Conservation (phyloP, 108 stramenopile genomes). For the Cyclotella cryptica region DNA sequence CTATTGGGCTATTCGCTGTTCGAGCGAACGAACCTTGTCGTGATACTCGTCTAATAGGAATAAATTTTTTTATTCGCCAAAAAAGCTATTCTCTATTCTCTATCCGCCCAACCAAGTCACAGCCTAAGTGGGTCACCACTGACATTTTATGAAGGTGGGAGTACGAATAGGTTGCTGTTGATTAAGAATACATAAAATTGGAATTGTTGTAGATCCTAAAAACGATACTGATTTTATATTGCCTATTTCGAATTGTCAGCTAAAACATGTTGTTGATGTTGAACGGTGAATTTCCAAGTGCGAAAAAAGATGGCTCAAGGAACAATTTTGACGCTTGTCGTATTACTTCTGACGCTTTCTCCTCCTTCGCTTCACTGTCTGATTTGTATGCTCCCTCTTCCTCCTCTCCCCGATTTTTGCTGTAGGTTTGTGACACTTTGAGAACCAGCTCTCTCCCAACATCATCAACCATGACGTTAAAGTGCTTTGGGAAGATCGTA, state of each 20-base stretch:
- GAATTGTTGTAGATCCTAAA: too few relatives aligned
- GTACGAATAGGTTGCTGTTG: not conserved
- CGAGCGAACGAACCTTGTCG: too few relatives aligned
- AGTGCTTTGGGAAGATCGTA: slow-evolving; percentile 64
- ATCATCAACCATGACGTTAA: slow-evolving; percentile 43
- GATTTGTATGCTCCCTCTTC: slow-evolving; percentile 57
- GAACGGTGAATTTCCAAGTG: slow-evolving; percentile 42
- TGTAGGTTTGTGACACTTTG: slow-evolving; percentile 67
- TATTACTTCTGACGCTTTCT: slow-evolving; percentile 61
- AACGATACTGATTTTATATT: not conserved
- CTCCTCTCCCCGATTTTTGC: slow-evolving; percentile 70
- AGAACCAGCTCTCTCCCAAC: slow-evolving; percentile 59
- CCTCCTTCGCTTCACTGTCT: slow-evolving; percentile 74
- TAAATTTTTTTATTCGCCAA: too few relatives aligned
- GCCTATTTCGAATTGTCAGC: not conserved
- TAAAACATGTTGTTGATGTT: slow-evolving; percentile 20
- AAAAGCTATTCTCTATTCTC: too few relatives aligned
- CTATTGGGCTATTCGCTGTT: too few relatives aligned
- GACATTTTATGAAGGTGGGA: not conserved
- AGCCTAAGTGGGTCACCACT: too few relatives aligned
- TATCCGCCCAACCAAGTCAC: too few relatives aligned
- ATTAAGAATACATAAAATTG: too few relatives aligned
- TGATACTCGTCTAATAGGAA: too few relatives aligned
- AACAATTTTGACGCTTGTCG: slow-evolving; percentile 64
- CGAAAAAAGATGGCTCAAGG: slow-evolving; percentile 60